phyloP scores from a whole-genome alignment of 2,329 filamentous ascomycete genomes.

The Colletotrichum sp. region DNA sequence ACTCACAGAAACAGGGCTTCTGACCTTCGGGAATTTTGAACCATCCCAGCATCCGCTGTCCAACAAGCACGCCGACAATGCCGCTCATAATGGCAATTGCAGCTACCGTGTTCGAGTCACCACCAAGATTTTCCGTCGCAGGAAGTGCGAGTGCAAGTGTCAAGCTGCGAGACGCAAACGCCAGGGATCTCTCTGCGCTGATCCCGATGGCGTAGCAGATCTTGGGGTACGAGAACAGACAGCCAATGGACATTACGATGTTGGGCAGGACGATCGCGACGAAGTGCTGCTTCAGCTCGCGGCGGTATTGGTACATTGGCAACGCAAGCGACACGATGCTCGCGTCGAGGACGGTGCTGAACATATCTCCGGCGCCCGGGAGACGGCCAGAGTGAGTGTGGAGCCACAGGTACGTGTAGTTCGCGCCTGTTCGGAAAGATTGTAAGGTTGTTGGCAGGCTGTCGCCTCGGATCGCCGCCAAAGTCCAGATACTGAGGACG shows the following conservation, averaged over 20 bases:
- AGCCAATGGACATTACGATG: slow-evolving; percentile 53
- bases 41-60: slow-evolving; percentile 49
- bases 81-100: slow-evolving; percentile 65
- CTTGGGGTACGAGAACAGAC: slow-evolving; percentile 62
- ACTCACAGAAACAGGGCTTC: not conserved
- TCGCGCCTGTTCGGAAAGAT: slow-evolving; percentile 56
- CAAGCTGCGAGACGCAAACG: slow-evolving; percentile 61
- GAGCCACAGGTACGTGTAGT: slow-evolving; percentile 58
- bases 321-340: slow-evolving; percentile 63
- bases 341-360: slow-evolving; percentile 60
- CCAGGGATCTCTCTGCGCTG: slow-evolving; percentile 52
- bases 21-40: slow-evolving; percentile 59
- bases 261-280: slow-evolving; percentile 59
- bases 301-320: slow-evolving; percentile 65
- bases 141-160: slow-evolving; percentile 66
- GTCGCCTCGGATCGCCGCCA: slow-evolving; percentile 50
- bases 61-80: slow-evolving; percentile 63
- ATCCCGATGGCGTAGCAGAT: slow-evolving; percentile 62
- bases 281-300: slow-evolving; percentile 59
- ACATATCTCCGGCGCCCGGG: slow-evolving; percentile 63
- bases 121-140: slow-evolving; percentile 59
- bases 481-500: slow-evolving; percentile 56
- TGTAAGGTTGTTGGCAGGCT: slow-evolving; percentile 44
- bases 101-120: slow-evolving; percentile 59
- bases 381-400: slow-evolving; percentile 29